These are phyloP conservation scores for Aspergillus caelatus DNA, from an alignment of 2,329 filamentous ascomycete species.

Conservation along the genomic window DNA sequence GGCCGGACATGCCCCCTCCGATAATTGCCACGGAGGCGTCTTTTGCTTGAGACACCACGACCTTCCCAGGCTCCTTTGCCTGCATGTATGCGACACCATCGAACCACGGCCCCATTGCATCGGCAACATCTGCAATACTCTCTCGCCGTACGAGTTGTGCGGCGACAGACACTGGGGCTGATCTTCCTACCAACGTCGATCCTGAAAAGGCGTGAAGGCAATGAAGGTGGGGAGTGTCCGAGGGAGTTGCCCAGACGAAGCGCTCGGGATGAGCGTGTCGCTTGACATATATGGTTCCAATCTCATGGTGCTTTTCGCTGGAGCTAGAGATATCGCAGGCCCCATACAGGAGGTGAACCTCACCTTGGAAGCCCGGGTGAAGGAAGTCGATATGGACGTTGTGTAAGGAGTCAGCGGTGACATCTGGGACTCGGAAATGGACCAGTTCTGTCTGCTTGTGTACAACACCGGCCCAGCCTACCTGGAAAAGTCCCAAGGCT, in stretches of 20 bases:
- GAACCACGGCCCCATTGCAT: constrained; percentile 45
- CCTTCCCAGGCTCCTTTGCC: constrained; percentile 28
- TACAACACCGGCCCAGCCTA: neutral
- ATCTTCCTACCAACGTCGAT: constrained; percentile 23
- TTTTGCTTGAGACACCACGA: constrained; percentile 35
- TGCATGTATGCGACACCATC: constrained; percentile 43
- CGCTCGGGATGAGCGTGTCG: constrained; percentile 44
- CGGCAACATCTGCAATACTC: constrained; percentile 36
- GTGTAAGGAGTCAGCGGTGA: constrained; percentile 48
- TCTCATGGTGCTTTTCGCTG: constrained; percentile 46
- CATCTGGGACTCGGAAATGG: constrained; percentile 34
- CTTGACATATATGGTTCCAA: constrained; percentile 46
- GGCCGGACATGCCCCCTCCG: constrained; percentile 40
- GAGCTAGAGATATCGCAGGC: constrained; percentile 42
- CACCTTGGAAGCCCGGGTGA: constrained; percentile 45
- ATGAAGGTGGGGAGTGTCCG: constrained; percentile 29
- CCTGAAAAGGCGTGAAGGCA: constrained; percentile 41
- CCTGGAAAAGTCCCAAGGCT: constrained; percentile 7
- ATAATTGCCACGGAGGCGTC: constrained; percentile 38
- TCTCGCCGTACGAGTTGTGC: constrained; percentile 24
- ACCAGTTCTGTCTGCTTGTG: constrained; percentile 12
- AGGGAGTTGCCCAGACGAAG: constrained; percentile 45
- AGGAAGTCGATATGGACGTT: constrained; percentile 52
- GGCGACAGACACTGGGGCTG: constrained; percentile 23
- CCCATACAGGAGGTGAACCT: constrained; percentile 50